Percentiles rank a stretch among this genome's conserved stretches.
Conservation (phyloP, 108 stramenopile species). For the Cyclotella sp. region DNA sequence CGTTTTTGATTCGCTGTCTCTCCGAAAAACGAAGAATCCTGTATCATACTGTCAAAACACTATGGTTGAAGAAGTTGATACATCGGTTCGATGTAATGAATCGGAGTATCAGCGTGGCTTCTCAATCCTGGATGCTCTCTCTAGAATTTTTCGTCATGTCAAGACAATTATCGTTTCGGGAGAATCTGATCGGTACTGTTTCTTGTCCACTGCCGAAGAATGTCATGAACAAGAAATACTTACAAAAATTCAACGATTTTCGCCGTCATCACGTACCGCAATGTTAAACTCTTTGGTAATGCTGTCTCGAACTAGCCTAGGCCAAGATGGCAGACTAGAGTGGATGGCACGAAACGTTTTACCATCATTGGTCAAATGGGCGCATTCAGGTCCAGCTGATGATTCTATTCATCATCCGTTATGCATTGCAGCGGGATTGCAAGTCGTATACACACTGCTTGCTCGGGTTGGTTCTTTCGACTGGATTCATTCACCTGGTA, state of each 20-base stretch:
- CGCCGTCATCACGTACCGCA: conserved; percentile 29
- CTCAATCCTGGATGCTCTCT: conserved; percentile 14
- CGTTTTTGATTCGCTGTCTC: conserved; percentile 33
- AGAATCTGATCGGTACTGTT: not conserved
- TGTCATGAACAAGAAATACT: not conserved
- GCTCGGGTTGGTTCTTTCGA: conserved; percentile 32
- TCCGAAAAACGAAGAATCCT: conserved; percentile 12
- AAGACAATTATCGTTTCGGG: conserved; percentile 15
- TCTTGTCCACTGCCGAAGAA: too few relatives aligned
- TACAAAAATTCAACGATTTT: not conserved
- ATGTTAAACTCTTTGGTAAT: conserved; percentile 32
- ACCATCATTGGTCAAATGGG: conserved; percentile 21
- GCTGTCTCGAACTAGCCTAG: conserved; percentile 26
- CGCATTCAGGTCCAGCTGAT: conserved; percentile 11
- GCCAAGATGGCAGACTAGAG: conserved; percentile 18
- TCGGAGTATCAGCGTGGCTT: not conserved
- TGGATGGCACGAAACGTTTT: conserved; percentile 32
- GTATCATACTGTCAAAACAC: not conserved
- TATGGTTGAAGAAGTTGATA: conserved; percentile 21
- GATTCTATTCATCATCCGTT: conserved; percentile 30
- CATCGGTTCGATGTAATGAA: not conserved
- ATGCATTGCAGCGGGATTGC: conserved; percentile 36
- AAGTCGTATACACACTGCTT: conserved; percentile 34
- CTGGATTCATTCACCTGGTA: not conserved
- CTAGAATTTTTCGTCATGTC: conserved; percentile 5